Evolutionary conservation across 805 yeast species (phyloP), one percentile per base, ranked within the genome.

Genomic region (Lipomyces lipofer): DNA sequence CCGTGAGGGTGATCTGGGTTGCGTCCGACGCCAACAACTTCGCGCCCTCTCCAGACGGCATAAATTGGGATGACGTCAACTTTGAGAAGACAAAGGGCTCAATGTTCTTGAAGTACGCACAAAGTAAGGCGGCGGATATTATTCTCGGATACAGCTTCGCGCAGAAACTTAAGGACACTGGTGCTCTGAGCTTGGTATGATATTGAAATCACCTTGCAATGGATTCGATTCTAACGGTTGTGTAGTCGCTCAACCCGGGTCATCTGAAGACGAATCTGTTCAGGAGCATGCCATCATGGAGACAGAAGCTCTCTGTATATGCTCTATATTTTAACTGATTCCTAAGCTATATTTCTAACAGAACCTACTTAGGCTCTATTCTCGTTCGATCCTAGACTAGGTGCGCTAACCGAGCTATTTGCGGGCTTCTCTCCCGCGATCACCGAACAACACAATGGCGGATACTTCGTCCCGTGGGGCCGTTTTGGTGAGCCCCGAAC

Each of bases 1-100:
- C 75, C 7, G 67, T 66, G 12, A 68, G 83, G 47, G 68, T 78
- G 30, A 71, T 79, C 6, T 78, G 80, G 75, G 69, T 77, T 1
- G 61, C 78, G 1, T 78, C 82, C 0, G 46, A 69, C 30, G 76
- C 71, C 0, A 77, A 72, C 35, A 49, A 56, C 25, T 30, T 58
- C 15, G 61, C 67, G 0, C 67, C 76, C 0, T 66, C 69, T 5
- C 35, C 52, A 8, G 67, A 68, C 21, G 75, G 72, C 15, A 68
- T 76, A 19, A 60, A 72, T 42, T 67, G 69, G 56, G 71, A 68
- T 43, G 73, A 73, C 51, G 64, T 72, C 38, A 64, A 65, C 43
- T 56, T 58, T 56, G 66, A 64, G 38, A 62, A 59, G 43, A 55
- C 54, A 22, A 30, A 45, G n/a, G 49, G 49, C 0, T 42, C 52